phyloP scores from a whole-genome alignment of 805 yeast species.

The Candida pini region DNA sequence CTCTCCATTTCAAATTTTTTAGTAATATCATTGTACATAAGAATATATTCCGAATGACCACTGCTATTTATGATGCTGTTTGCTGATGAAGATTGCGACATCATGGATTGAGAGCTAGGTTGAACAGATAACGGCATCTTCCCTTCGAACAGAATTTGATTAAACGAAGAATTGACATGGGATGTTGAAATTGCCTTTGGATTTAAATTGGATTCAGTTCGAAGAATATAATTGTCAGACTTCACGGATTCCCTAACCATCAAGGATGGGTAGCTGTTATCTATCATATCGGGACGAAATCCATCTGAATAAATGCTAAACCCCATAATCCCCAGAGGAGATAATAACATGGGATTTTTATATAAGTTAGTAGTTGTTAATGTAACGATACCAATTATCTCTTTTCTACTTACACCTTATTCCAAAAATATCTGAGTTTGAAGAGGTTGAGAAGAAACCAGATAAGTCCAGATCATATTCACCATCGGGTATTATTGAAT shows the following conservation, averaged over 20 bases:
- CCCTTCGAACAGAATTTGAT: conserved; percentile 28
- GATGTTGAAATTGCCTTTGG: conserved; percentile 13
- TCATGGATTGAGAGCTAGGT: conserved; percentile 2
- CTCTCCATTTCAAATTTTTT: conserved; percentile 23
- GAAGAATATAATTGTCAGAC: conserved; percentile 18
- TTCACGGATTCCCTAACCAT: conserved; percentile 14
- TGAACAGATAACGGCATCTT: conserved; percentile 10
- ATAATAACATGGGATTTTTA: no score
- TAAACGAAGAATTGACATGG: conserved; percentile 1
- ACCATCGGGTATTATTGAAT: conserved; percentile 27
- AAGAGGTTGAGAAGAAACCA: conserved; percentile 13
- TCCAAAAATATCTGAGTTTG: conserved; percentile 24
- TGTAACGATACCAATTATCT: no score
- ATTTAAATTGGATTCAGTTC: conserved; percentile 22
- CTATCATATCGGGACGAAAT: conserved; percentile 30
- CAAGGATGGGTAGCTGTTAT: conserved; percentile 17
- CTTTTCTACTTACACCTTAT: conserved; percentile 28
- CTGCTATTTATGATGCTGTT: background rate
- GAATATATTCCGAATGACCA: conserved; percentile 19
- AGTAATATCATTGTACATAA: conserved; percentile 23
- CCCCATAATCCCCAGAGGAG: no score
- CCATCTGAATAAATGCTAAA: conserved; percentile 21
- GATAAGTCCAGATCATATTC: conserved; percentile 31
- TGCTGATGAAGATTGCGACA: conserved; percentile 1
- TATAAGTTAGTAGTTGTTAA: no score